A percentile compares a stretch with the other conserved stretches of the same genome.
Conservation (phyloP, 352 stramenopile genomes). For the Phytopythium delawarense region DNA sequence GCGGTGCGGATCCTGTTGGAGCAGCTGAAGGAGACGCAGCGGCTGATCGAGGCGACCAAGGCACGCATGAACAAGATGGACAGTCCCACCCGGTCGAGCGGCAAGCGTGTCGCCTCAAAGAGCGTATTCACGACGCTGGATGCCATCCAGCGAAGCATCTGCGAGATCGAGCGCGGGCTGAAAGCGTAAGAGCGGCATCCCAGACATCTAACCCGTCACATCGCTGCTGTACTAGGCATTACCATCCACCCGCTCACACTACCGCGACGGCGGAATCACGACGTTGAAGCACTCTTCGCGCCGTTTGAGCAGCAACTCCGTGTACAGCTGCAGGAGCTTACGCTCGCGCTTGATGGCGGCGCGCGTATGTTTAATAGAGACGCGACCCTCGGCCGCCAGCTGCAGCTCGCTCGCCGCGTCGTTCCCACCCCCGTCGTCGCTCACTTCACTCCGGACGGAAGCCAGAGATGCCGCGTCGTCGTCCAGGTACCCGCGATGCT, state of each 20-base stretch:
- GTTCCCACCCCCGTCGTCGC: constrained; percentile 24
- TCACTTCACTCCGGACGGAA: constrained; percentile 6
- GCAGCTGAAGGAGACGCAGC: not conserved
- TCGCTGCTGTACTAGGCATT: not conserved
- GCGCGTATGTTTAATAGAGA: constrained; percentile 37
- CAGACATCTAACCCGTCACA: not conserved
- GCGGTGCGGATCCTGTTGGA: not conserved
- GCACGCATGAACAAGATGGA: not conserved
- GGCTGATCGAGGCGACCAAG: not conserved
- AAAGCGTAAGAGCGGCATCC: not conserved
- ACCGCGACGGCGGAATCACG: constrained; percentile 15
- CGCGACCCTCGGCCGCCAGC: constrained; percentile 24
- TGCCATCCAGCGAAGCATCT: not conserved
- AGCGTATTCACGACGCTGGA: not conserved
- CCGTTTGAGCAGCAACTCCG: constrained; percentile 39
- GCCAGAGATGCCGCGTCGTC: not conserved
- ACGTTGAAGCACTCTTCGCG: constrained; percentile 43
- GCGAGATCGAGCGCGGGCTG: constrained; percentile 1
- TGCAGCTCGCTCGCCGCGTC: constrained; percentile 15
- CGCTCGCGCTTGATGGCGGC: constrained; percentile 34
- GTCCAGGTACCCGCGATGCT: not conserved
- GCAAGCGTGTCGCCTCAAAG: not conserved
- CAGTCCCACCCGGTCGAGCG: not conserved
- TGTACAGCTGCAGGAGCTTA: constrained; percentile 33
- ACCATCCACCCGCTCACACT: not conserved